These are phyloP conservation scores for Durio zibethinus DNA, from an alignment of 345 rosid genomes.

Conservation along the genomic window DNA sequence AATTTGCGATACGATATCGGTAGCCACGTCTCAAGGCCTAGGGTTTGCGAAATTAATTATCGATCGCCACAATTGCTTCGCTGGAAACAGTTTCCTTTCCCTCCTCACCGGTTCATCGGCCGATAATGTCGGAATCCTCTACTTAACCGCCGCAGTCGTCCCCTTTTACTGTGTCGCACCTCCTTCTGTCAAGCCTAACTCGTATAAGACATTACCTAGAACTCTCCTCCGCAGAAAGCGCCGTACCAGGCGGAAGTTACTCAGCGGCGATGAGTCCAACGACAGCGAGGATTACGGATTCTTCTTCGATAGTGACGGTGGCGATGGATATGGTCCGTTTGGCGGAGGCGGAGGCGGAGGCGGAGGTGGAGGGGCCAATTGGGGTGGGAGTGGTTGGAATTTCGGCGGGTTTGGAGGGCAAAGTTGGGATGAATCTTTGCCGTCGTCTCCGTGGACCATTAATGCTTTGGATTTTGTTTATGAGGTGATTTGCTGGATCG, in stretches of 20 bases:
- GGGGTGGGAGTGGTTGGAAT: slow-evolving; percentile 72
- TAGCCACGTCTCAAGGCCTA: slow-evolving; percentile 45
- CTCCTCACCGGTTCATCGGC: slow-evolving; percentile 24
- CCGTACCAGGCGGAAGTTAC: slow-evolving; percentile 49
- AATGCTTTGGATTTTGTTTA: slow-evolving; percentile 74
- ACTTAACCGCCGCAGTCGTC: slow-evolving; percentile 31
- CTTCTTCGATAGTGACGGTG: slow-evolving; percentile 38
- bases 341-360: slow-evolving; percentile 28
- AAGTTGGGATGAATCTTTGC: slow-evolving; percentile 60
- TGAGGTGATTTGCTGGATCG: slow-evolving; percentile 94
- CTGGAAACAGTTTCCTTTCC: slow-evolving; percentile 25
- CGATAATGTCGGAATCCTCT: slow-evolving; percentile 31
- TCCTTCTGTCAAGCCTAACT: slow-evolving; percentile 50
- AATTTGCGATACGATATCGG: slow-evolving; percentile 39
- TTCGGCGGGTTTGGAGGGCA: slow-evolving; percentile 52
- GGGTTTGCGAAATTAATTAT: slow-evolving; percentile 50
- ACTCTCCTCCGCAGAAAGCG: slow-evolving; percentile 50
- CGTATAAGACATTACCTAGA: slow-evolving; percentile 39
- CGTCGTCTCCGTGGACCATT: slow-evolving; percentile 48
- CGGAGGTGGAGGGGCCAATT: slow-evolving; percentile 42
- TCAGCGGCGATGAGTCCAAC: slow-evolving; percentile 40
- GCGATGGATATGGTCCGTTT: slow-evolving; percentile 38
- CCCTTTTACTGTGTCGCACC: slow-evolving; percentile 49
- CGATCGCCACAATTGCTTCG: slow-evolving; percentile 25
- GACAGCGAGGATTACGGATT: slow-evolving; percentile 43